Conservation (phyloP, 805 yeast species). For the Cyberlindnera veronae region DNA sequence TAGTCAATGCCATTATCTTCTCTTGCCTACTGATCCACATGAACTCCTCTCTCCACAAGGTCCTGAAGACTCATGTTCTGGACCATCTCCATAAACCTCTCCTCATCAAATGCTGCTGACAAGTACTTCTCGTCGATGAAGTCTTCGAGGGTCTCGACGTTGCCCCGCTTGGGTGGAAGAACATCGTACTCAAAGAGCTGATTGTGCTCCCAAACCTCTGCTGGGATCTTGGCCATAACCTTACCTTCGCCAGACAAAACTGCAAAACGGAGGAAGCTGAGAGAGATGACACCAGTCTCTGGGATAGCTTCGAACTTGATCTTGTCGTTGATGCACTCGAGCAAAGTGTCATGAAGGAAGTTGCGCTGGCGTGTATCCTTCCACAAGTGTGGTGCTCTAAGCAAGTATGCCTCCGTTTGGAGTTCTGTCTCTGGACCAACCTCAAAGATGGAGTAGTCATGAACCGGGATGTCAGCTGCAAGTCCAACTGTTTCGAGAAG, state of each 20-base stretch:
- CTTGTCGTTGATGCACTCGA: conserved; percentile 22
- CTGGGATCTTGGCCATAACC: conserved; percentile 68
- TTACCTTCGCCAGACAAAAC: conserved; percentile 68
- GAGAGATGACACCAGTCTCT: conserved; percentile 41
- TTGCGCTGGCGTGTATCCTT: conserved; percentile 41
- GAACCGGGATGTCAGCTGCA: conserved; percentile 29
- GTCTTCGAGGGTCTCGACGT: conserved; percentile 33
- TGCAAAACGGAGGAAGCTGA: conserved; percentile 62
- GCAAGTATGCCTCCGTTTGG: conserved; percentile 54
- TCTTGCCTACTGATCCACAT: too few relatives aligned
- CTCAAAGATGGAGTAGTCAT: conserved; percentile 24
- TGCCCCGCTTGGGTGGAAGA: conserved; percentile 57
- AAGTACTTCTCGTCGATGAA: conserved; percentile 32
- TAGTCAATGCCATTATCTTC: too few relatives aligned
- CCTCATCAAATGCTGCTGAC: conserved; percentile 20
- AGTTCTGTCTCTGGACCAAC: conserved; percentile 32
- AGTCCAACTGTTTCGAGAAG: conserved; percentile 46
- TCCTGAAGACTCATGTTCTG: conserved; percentile 28
- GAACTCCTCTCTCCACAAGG: conserved; percentile 15
- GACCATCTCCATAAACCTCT: conserved; percentile 26
- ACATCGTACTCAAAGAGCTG: conserved; percentile 70
- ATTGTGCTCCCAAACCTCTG: conserved; percentile 53
- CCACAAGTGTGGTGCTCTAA: conserved; percentile 56
- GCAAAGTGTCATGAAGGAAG: conserved; percentile 45
- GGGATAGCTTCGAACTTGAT: conserved; percentile 13